Conservation (phyloP, 2,329 filamentous ascomycete genomes). For the Cyclaneusma minus region DNA sequence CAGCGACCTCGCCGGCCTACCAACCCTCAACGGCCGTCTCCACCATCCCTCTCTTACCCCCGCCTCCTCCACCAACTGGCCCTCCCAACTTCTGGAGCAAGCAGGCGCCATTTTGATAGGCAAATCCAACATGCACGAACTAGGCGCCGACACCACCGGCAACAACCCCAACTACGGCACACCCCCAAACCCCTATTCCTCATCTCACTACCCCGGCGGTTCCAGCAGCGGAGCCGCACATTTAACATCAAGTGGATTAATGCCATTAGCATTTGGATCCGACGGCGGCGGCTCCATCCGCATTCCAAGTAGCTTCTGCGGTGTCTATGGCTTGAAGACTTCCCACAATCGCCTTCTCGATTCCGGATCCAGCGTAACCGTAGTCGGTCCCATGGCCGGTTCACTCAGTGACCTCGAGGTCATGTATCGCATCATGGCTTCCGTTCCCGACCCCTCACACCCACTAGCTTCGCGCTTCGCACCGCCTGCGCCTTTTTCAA, state of each 20-base stretch:
- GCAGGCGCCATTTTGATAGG: conserved; percentile 61
- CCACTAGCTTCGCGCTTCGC: conserved; percentile 47
- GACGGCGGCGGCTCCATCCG: conserved; percentile 64
- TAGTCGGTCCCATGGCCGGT: conserved; percentile 61
- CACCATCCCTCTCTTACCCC: no score
- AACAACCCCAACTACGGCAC: conserved; percentile 71
- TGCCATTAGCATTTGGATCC: conserved; percentile 56
- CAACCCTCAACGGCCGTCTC: conserved; percentile 42
- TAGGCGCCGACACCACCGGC: conserved; percentile 69
- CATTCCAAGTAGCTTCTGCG: conserved; percentile 44
- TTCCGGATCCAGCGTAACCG: conserved; percentile 37
- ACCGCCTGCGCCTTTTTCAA: conserved; percentile 31
- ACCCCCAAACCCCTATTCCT: conserved; percentile 58
- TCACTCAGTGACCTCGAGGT: conserved; percentile 65
- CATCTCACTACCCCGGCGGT: conserved; percentile 59
- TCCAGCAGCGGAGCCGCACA: conserved; percentile 63
- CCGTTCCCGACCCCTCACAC: conserved; percentile 46
- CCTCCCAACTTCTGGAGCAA: conserved; percentile 53
- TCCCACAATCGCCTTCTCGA: conserved; percentile 54
- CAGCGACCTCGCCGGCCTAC: conserved; percentile 54
- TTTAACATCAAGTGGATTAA: conserved; percentile 50
- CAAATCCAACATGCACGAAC: conserved; percentile 67
- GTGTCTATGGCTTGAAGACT: conserved; percentile 64
- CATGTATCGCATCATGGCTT: conserved; percentile 67
- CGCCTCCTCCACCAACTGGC: conserved; percentile 50